Percentiles rank a stretch among this genome's conserved stretches.
Conservation (phyloP, 768 basidiomycete genomes). For the Crepidotus variabilis region DNA sequence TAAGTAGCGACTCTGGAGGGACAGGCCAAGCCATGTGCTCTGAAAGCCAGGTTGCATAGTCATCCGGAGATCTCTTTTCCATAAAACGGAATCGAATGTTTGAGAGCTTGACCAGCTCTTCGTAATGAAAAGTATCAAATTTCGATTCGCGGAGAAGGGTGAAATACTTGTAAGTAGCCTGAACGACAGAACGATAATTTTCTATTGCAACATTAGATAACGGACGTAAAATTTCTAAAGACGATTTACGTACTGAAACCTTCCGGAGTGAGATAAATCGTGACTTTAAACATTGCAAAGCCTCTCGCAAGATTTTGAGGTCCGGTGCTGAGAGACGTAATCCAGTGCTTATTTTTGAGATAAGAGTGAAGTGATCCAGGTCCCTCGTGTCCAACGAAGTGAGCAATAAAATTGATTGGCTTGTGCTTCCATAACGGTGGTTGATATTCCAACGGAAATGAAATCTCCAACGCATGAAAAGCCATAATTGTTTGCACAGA, state of each 20-base stretch:
- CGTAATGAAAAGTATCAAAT: conserved; percentile 65
- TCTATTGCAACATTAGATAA: conserved; percentile 35
- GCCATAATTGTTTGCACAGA: conserved; percentile 88
- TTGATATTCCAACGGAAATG: conserved; percentile 75
- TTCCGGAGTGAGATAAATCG: conserved; percentile 73
- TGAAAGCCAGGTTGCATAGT: conserved; percentile 74
- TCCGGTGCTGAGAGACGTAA: conserved; percentile 68
- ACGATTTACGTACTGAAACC: conserved; percentile 70
- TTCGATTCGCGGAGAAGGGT: conserved; percentile 59
- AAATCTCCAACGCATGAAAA: conserved; percentile 78
- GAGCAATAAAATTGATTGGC: conserved; percentile 70
- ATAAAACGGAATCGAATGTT: conserved; percentile 79
- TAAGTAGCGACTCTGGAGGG: conserved; percentile 72
- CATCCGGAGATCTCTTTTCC: conserved; percentile 78
- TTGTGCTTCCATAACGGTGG: conserved; percentile 72
- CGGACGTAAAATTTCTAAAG: background rate
- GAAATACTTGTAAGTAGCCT: conserved; percentile 77
- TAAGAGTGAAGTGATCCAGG: conserved; percentile 89
- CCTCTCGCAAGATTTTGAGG: conserved; percentile 72
- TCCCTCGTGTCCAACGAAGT: conserved; percentile 90
- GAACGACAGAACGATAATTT: conserved; percentile 68
- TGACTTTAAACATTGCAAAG: conserved; percentile 88
- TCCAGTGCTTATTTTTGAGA: conserved; percentile 87
- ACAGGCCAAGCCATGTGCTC: conserved; percentile 78
- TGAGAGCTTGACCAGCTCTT: conserved; percentile 70